Conservation (phyloP, 1,284 basidiomycete species). For the Cutaneotrichosporon mucoides region DNA sequence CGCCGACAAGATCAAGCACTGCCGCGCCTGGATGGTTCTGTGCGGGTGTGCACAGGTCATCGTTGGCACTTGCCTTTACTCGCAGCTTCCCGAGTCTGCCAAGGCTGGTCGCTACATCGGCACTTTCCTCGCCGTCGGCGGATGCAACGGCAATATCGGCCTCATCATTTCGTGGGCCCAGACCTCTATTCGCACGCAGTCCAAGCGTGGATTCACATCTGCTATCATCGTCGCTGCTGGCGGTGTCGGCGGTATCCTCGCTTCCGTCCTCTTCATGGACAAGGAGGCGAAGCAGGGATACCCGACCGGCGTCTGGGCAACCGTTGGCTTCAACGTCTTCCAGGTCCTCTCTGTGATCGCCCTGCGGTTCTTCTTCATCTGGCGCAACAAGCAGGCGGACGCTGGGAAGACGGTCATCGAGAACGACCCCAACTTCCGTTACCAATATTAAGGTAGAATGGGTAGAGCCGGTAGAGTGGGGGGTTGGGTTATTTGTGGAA, state of each 20-base stretch:
- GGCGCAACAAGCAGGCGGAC: constrained; percentile 13
- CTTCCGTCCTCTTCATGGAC: constrained; percentile 13
- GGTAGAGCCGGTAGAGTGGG: not conserved
- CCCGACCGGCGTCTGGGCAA: constrained; percentile 11
- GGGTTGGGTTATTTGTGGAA: too few species aligned
- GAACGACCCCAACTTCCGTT: constrained; percentile 11
- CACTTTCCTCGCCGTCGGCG: constrained; percentile 48
- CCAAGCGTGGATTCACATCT: constrained; percentile 44
- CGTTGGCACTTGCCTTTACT: constrained; percentile 12
- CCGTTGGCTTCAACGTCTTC: constrained; percentile 7
- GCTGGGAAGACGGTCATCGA: constrained; percentile 12
- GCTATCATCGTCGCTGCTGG: constrained; percentile 49
- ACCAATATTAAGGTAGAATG: constrained; percentile 4
- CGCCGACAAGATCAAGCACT: constrained; percentile 36
- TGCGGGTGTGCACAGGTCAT: constrained; percentile 3
- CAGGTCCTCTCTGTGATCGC: not conserved
- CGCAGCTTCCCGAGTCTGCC: not conserved
- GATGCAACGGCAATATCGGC: constrained; percentile 34
- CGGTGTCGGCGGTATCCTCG: constrained; percentile 50
- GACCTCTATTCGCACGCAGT: constrained; percentile 49
- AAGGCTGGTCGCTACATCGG: constrained; percentile 47
- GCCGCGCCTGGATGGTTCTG: constrained; percentile 6
- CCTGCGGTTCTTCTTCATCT: constrained; percentile 7
- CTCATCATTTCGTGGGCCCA: constrained; percentile 40
- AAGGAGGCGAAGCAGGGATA: constrained; percentile 10